Conservation (phyloP, 345 rosid species). For the Lepidium aucheri region DNA sequence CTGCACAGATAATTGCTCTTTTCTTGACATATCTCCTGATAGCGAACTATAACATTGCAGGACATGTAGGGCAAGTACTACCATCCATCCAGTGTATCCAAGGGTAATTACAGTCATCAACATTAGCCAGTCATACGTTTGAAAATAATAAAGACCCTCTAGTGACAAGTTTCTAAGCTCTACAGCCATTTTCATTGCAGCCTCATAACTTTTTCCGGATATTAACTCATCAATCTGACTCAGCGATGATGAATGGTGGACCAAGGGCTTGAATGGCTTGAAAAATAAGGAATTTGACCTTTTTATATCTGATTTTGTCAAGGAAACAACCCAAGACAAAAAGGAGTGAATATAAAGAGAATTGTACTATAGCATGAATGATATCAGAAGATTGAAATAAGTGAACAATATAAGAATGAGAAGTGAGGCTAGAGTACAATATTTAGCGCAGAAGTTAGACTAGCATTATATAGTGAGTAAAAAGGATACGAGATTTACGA, state of each 20-base stretch:
- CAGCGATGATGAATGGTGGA: constrained; percentile 34
- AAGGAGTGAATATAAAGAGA: background rate
- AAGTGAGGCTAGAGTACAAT: background rate
- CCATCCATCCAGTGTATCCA: constrained; percentile 93
- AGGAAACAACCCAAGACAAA: constrained; percentile 21
- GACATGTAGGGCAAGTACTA: constrained; percentile 73
- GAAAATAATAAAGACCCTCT: constrained; percentile 87
- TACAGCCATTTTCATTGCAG: constrained; percentile 59
- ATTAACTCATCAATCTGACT: constrained; percentile 58
- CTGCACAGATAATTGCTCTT: constrained; percentile 39
- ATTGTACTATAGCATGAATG: too few relatives aligned
- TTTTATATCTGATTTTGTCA: constrained; percentile 70
- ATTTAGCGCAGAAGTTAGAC: background rate
- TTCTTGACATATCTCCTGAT: constrained; percentile 37
- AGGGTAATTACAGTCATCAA: constrained; percentile 79
- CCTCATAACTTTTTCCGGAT: constrained; percentile 42
- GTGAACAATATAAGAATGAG: background rate
- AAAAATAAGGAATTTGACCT: constrained; percentile 59
- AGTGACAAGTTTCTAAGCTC: constrained; percentile 80
- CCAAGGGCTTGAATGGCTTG: constrained; percentile 78
- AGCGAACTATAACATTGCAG: constrained; percentile 76
- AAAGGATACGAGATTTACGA: constrained; percentile 79
- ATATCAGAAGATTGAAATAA: too few relatives aligned
- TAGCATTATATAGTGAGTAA: background rate
- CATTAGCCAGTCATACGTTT: constrained; percentile 95